phyloP scores from a whole-genome alignment of 768 basidiomycete genomes.

The Leccinum subtestaceum region DNA sequence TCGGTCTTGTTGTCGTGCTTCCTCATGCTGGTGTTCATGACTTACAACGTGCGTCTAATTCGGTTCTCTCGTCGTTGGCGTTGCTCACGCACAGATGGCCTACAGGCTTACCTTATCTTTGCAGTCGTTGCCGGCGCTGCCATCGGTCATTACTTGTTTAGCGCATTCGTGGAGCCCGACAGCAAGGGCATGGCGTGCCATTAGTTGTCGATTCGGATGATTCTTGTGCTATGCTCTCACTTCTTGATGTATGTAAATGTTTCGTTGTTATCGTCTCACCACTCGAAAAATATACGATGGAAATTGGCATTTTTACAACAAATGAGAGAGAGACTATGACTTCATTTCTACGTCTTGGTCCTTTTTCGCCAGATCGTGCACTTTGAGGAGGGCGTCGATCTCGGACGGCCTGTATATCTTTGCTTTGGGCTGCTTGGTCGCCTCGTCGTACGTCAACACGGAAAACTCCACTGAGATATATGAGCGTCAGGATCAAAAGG shows the following conservation, averaged over 20 bases:
- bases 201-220: constrained; percentile 33
- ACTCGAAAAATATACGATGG: neutral
- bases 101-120: constrained; percentile 79
- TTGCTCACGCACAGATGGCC: neutral
- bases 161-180: constrained; percentile 60
- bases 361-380: constrained; percentile 85
- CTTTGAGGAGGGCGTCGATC: constrained; percentile 76
- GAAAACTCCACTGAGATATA: constrained; percentile 86
- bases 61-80: neutral
- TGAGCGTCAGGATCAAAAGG: neutral
- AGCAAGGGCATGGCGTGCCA: constrained; percentile 80
- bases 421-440: constrained; percentile 74
- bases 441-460: constrained; percentile 81
- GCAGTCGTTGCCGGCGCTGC: constrained; percentile 83
- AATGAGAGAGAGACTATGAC: constrained; percentile 25
- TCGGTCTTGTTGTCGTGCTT: constrained; percentile 81
- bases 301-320: neutral
- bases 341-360: constrained; percentile 82
- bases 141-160: constrained; percentile 79
- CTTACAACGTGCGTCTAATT: constrained; percentile 73
- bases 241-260: neutral
- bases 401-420: constrained; percentile 91
- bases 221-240: neutral
- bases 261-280: neutral
- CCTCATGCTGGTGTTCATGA: constrained; percentile 96